Base-by-base conservation (phyloP, 2,329 filamentous ascomycete genomes). In the Zasmidium angulare region DNA sequence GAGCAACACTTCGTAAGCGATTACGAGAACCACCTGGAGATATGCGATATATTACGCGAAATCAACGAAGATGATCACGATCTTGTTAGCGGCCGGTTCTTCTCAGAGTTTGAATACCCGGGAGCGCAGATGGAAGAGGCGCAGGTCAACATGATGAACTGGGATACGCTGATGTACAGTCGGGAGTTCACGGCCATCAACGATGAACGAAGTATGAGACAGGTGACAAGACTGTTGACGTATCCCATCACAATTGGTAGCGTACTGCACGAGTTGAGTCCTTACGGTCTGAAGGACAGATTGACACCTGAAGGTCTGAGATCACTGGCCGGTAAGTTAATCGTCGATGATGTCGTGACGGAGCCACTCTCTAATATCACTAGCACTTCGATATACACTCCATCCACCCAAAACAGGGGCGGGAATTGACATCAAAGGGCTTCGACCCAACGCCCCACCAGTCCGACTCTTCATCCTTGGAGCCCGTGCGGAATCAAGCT, bases 31-130 rank as follows among this genome's bases (percentile, higher is more conserved):
- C 95, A 99, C 75, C 76, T 99, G 61, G 86, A 97, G 72, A 88
- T 99, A 36, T 99, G 95, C 75, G 93, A 99, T 70, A 90, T 90
- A 0, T 79, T 99, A 58, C 83, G 89, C 65, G 89, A 98, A 77
- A 93, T 96, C 77, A 99, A 99, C 68, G 95, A 99, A 78, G 95
- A 99, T 72, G 95, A 99, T 68, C 96, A 99, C 72, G 95, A 99
- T 74, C 78, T 99, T 66, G 84, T 89, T 53, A 96, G 91, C 19
- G 95, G 95, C 2, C 85, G 95, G 24, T 89, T 91, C 75, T 99
- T 99, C 76, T 88, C 90, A 14, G 96, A 99, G 75, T 98, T 96
- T 71, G 87, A 93, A 62, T 96, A 96, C 72, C 92, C 95, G 0
- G 90, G 89, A 14, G 83, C 88, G 56, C 93, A 97, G 78, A 87